phyloP scores from a whole-genome alignment of 2,329 filamentous ascomycete species.

The Purpureocillium lavendulum region DNA sequence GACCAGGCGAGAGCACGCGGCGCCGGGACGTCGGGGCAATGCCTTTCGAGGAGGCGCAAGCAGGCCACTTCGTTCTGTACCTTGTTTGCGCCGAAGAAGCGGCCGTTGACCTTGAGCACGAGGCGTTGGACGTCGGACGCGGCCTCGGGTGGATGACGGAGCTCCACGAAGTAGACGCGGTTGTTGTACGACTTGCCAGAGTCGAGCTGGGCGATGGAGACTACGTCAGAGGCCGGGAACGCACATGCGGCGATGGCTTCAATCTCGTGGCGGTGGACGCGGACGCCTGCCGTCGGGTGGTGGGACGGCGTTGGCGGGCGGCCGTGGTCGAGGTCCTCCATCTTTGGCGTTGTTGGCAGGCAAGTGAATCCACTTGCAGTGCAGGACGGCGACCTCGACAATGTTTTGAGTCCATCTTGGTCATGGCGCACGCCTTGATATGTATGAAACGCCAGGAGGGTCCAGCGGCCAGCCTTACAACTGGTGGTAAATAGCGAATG shows the following conservation, averaged over 20 bases:
- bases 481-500: no score
- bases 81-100: slow-evolving; percentile 12
- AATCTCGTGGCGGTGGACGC: slow-evolving; percentile 6
- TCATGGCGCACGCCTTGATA: no score
- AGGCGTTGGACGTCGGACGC: slow-evolving; percentile 1
- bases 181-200: slow-evolving; percentile 14
- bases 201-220: slow-evolving; percentile 5
- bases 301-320: slow-evolving; percentile 10
- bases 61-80: slow-evolving; percentile 14
- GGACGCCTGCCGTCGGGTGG: slow-evolving; percentile 12
- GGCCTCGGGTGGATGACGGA: background rate
- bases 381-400: no score
- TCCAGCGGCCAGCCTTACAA: no score
- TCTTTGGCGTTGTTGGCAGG: background rate
- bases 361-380: no score
- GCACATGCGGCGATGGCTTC: slow-evolving; percentile 3
- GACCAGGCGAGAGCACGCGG: slow-evolving; percentile 13
- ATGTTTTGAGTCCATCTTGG: no score
- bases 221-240: slow-evolving; percentile 7
- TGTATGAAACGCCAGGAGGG: no score
- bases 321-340: background rate
- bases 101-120: slow-evolving; percentile 13
- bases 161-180: slow-evolving; percentile 11
- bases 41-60: slow-evolving; percentile 8
- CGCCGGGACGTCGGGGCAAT: slow-evolving; percentile 11